A percentile compares a stretch with the other conserved stretches of the same genome.
phyloP scores from a whole-genome alignment of 352 stramenopile species.

The Phytophthora chlamydospora region DNA sequence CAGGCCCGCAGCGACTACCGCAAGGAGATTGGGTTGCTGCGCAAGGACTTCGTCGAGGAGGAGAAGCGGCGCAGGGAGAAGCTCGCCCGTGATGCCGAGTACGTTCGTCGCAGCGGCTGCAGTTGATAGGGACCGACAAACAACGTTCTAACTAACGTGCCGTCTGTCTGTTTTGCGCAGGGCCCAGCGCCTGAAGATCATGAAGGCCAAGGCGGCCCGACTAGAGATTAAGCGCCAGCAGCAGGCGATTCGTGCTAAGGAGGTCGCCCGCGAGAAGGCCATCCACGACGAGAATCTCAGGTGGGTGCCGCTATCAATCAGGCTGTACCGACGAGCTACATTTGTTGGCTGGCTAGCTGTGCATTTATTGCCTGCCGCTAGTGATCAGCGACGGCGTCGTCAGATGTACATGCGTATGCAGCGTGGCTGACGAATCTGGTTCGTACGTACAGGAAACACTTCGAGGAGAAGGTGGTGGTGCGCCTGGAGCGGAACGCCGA shows the following conservation, averaged over 20 bases:
- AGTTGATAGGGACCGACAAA: not conserved
- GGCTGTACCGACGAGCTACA: not conserved
- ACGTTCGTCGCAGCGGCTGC: constrained; percentile 20
- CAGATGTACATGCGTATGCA: not conserved
- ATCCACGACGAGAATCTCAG: constrained; percentile 81
- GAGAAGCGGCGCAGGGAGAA: constrained; percentile 77
- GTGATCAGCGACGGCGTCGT: not conserved
- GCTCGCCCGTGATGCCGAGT: constrained; percentile 85
- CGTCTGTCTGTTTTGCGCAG: constrained; percentile 32
- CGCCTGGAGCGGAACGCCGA: constrained; percentile 64
- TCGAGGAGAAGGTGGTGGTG: constrained; percentile 82
- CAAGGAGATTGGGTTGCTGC: constrained; percentile 66
- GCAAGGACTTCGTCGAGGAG: constrained; percentile 79
- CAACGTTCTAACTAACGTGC: constrained; percentile 1
- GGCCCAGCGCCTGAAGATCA: constrained; percentile 79
- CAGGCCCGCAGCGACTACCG: constrained; percentile 74
- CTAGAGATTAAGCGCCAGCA: constrained; percentile 90
- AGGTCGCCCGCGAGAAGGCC: constrained; percentile 82
- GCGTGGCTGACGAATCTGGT: not conserved
- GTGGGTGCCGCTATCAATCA: constrained; percentile 26
- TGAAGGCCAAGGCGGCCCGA: constrained; percentile 87
- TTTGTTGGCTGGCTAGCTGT: too few species aligned
- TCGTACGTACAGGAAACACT: constrained; percentile 54
- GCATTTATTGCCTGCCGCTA: not conserved
- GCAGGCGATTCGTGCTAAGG: constrained; percentile 80